Percentiles rank a stretch among this genome's conserved stretches.
Evolutionary conservation across 2,329 filamentous ascomycete species (phyloP).

Genomic region (Parastagonospora nodorum): DNA sequence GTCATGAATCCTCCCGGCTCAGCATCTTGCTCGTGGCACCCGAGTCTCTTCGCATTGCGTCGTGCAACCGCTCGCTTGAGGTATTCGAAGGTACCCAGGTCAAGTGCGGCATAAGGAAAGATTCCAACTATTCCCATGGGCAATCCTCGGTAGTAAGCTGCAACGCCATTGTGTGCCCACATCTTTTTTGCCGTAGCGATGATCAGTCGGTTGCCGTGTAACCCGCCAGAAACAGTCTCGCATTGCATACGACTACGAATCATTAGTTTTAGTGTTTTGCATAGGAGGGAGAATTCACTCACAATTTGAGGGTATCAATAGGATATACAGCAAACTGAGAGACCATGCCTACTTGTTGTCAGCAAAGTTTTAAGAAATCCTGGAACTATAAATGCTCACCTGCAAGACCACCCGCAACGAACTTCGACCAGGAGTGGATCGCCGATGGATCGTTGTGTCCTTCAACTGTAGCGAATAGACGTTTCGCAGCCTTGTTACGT

Average conservation of each 20-base stretch:
- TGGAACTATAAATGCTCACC: slow-evolving; percentile 44
- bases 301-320: slow-evolving; percentile 80
- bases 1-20: slow-evolving; percentile 80
- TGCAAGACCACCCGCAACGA: slow-evolving; percentile 85
- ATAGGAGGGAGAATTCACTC: slow-evolving; percentile 32
- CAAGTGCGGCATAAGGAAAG: slow-evolving; percentile 97
- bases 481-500: slow-evolving; percentile 72
- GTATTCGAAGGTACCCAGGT: slow-evolving; percentile 93
- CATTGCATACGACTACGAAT: slow-evolving; percentile 78
- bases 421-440: slow-evolving; percentile 85
- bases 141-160: slow-evolving; percentile 85
- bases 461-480: slow-evolving; percentile 81
- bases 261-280: slow-evolving; percentile 10
- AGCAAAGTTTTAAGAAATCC: background rate
- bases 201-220: slow-evolving; percentile 82
- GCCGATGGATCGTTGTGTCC: slow-evolving; percentile 80
- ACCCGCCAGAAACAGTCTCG: slow-evolving; percentile 84
- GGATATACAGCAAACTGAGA: slow-evolving; percentile 97
- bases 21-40: slow-evolving; percentile 80
- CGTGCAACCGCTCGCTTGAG: slow-evolving; percentile 76
- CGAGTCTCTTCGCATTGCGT: slow-evolving; percentile 70
- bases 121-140: slow-evolving; percentile 94
- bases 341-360: slow-evolving; percentile 67
- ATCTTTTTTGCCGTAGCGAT: slow-evolving; percentile 84
- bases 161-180: slow-evolving; percentile 74